Evolutionary conservation across 768 basidiomycete species (phyloP), one percentile per base, ranked within the genome.

Genomic region (Auricularia sp.): DNA sequence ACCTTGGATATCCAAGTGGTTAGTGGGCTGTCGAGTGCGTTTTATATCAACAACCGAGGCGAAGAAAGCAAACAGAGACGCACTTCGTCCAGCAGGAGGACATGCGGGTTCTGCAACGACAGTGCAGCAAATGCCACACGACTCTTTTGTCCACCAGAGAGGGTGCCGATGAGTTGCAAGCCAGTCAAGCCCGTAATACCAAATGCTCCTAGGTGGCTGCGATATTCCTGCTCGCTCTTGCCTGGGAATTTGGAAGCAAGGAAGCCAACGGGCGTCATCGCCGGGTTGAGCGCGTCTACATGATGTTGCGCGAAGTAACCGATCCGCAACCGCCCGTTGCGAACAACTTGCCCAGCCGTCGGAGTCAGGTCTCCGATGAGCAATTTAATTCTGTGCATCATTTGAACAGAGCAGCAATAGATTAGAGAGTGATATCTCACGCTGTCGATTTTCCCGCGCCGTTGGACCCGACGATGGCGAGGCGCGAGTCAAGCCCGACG

Each of bases 1-100:
- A 83, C 96, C 96, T 86, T 93, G 91, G 66, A 95, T 93, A 88
- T 96, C 94, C 72, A 95, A 79, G 76, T 96, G 95, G 80, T 96
- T 96, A 70, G 93, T 93, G 64, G 93, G 93, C 88, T 42, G 12
- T 14, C 8, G 12, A 42, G 39, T 7, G 39, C 29, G n/a, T 11
- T 29, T 29, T 11, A 61, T 21, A 8, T n/a, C 36, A 4, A 7
- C 29, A 29, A 29, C 29, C 0, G 29, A 29, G 29, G 29, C 29
- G 29, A 29, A 29, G 29, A 29, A 29, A 29, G 29, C 29, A 29
- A 29, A 29, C 29, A 29, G 29, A 29, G 29, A 73, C 80, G 70
- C 65, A 88, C 91, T 82, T 99, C 97, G 74, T 99, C 97, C 63
- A 99, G 83, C 67, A 98, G 77, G 67, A 99, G 76, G 66, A 99